phyloP scores from a whole-genome alignment of 1,284 basidiomycete species.

The Cerrena zonata region DNA sequence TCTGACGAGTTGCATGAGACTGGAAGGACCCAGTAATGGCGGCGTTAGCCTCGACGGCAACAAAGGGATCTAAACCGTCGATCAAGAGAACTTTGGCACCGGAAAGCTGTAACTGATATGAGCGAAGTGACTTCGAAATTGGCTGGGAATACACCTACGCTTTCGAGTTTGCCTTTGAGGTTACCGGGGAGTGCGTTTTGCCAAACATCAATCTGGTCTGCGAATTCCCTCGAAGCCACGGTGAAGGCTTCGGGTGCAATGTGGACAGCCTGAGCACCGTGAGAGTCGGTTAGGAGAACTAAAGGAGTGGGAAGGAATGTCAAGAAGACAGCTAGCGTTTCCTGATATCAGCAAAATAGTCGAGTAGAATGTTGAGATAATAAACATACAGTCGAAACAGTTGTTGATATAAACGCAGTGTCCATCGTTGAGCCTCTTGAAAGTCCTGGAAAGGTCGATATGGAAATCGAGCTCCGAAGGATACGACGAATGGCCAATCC shows the following conservation, averaged over 20 bases:
- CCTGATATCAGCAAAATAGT: not conserved
- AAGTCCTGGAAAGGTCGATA: conserved; percentile 45
- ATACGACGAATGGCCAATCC: conserved; percentile 41
- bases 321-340: conserved; percentile 37
- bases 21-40: conserved; percentile 37
- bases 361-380: not conserved
- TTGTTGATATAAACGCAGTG: conserved; percentile 52
- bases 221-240: conserved; percentile 49
- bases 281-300: conserved; percentile 41
- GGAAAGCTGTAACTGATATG: conserved; percentile 35
- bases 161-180: conserved; percentile 44
- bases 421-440: conserved; percentile 54
- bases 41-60: conserved; percentile 50
- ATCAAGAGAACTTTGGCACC: conserved; percentile 51
- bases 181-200: conserved; percentile 45
- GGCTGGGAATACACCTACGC: not conserved
- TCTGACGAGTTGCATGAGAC: conserved; percentile 48
- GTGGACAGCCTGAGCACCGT: conserved; percentile 44
- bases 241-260: conserved; percentile 55
- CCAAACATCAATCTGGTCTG: conserved; percentile 49
- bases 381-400: conserved; percentile 47
- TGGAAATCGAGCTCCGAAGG: conserved; percentile 50
- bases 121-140: not conserved
- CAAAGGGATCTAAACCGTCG: conserved; percentile 47
- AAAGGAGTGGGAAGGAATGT: conserved; percentile 52